These are phyloP conservation scores for Beauveria caledonica DNA, from an alignment of 2,329 filamentous ascomycete genomes.

Conservation along the genomic window DNA sequence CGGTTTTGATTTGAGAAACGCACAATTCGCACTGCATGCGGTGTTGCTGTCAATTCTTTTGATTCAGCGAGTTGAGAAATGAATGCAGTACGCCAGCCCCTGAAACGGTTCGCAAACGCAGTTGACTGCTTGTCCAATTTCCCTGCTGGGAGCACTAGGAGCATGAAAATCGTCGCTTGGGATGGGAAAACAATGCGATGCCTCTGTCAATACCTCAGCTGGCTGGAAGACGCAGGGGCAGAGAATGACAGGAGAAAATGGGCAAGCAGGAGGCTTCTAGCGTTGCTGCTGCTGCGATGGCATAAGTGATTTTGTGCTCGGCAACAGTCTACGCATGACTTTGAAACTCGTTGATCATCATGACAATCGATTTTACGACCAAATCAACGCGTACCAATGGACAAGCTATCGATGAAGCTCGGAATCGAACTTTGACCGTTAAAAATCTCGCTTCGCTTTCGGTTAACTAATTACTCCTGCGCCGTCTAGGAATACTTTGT, in stretches of 20 bases:
- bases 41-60: conserved; percentile 9
- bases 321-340: neutral
- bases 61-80: conserved; percentile 5
- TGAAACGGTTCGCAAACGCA: neutral
- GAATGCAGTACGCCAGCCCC: neutral
- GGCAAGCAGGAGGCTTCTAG: conserved; percentile 1
- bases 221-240: neutral
- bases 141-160: neutral
- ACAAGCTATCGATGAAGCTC: conserved; percentile 25
- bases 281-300: neutral
- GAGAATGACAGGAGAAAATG: neutral
- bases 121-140: conserved; percentile 2
- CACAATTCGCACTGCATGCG: neutral
- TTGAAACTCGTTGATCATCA: conserved; percentile 3
- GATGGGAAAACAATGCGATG: neutral
- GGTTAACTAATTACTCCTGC: conserved; percentile 59
- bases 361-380: neutral
- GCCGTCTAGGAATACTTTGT: conserved; percentile 88
- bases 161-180: neutral
- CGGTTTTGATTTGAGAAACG: conserved; percentile 12
- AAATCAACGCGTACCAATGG: conserved; percentile 15
- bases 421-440: conserved; percentile 22
- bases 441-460: conserved; percentile 20
- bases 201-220: neutral
- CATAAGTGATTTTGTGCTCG: conserved; percentile 7